Evolutionary conservation across 148 eudicot genomes (phyloP).

Genomic region (Dianthus caryophyllus): DNA sequence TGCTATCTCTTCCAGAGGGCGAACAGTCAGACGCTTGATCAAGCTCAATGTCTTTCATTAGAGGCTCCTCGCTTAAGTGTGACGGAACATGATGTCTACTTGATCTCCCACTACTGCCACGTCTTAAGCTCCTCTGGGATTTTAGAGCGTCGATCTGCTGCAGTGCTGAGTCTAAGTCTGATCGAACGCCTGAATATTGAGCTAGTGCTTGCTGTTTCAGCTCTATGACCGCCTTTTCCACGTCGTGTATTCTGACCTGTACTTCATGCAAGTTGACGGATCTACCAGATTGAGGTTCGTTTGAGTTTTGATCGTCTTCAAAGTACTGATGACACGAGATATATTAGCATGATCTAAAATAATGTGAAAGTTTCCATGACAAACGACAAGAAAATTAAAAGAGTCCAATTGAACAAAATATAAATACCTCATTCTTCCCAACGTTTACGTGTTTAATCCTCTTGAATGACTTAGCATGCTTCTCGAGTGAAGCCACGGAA

Average conservation of each 20-base stretch:
- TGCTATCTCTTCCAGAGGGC: constrained; percentile 42
- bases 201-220: constrained; percentile 41
- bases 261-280: constrained; percentile 45
- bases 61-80: constrained; percentile 31
- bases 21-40: constrained; percentile 75
- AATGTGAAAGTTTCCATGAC: background rate
- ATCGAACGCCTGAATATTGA: constrained; percentile 39
- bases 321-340: constrained; percentile 38
- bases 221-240: constrained; percentile 51
- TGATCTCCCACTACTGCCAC: constrained; percentile 35
- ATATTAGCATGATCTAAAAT: background rate
- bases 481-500: constrained; percentile 70
- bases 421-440: constrained; percentile 47
- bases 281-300: constrained; percentile 26
- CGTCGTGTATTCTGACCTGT: constrained; percentile 50
- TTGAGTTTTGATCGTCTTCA: constrained; percentile 22
- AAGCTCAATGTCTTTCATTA: constrained; percentile 80
- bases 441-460: constrained; percentile 32
- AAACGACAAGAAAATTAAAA: background rate
- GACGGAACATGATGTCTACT: constrained; percentile 29
- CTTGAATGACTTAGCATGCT: constrained; percentile 30
- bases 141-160: constrained; percentile 48
- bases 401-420: background rate
- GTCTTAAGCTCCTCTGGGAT: constrained; percentile 42
- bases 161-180: constrained; percentile 54